Conservation (phyloP, 805 yeast genomes). For the Cyberlindnera galapagoensis region DNA sequence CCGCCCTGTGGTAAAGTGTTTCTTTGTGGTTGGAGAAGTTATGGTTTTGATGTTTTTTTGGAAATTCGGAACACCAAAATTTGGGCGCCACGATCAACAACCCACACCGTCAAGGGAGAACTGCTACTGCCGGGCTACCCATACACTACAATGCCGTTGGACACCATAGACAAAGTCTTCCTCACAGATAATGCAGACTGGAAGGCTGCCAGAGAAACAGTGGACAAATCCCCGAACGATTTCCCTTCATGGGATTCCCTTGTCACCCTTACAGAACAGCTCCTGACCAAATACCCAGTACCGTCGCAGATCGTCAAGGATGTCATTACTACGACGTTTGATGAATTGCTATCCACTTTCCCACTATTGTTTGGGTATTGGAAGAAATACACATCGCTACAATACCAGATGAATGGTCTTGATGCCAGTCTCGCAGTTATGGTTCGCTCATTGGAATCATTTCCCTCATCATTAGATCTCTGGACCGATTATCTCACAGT, state of each 20-base stretch:
- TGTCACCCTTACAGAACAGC: conserved; percentile 27
- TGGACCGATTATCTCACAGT: conserved; percentile 65
- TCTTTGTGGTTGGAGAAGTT: background rate
- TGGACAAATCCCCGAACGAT: conserved; percentile 21
- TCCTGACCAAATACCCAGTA: conserved; percentile 27
- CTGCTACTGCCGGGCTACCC: no score
- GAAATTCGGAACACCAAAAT: no score
- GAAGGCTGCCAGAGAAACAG: conserved; percentile 18
- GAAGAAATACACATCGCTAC: conserved; percentile 53
- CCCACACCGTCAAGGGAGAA: no score
- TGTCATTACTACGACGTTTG: conserved; percentile 30
- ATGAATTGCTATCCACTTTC: conserved; percentile 40
- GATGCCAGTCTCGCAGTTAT: conserved; percentile 42
- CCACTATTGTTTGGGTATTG: conserved; percentile 59
- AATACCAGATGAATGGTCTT: conserved; percentile 50
- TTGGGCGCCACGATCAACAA: no score
- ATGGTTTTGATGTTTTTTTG: no score
- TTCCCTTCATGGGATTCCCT: conserved; percentile 35
- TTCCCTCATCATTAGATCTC: conserved; percentile 55
- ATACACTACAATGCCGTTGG: background rate
- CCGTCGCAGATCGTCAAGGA: conserved; percentile 27
- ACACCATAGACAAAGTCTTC: conserved; percentile 8
- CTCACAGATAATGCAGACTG: conserved; percentile 21
- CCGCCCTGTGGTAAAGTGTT: background rate
- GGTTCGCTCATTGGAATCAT: conserved; percentile 36